A percentile compares a stretch with the other conserved stretches of the same genome.
These are phyloP conservation scores for Teunomyces barrocoloradensis DNA, from an alignment of 805 yeast genomes.

Conservation along the genomic window DNA sequence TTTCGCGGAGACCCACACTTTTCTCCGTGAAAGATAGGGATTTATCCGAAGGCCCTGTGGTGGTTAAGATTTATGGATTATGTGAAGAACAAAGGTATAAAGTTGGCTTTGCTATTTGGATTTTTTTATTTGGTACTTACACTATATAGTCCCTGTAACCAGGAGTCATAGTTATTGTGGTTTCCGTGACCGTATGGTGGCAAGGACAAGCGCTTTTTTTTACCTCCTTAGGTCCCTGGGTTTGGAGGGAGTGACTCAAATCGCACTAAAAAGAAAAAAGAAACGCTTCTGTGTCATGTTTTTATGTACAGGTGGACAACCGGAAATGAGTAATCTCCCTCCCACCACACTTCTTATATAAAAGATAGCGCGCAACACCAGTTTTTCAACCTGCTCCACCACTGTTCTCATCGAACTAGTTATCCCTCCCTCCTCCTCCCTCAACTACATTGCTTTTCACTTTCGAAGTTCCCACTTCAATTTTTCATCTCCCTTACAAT, in stretches of 20 bases:
- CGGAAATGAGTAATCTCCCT: neutral
- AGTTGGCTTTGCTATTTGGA: no score
- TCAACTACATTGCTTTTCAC: neutral
- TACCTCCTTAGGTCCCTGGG: no score
- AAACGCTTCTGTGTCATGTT: neutral
- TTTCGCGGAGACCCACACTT: neutral
- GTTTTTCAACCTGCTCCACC: neutral
- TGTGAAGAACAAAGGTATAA: no score
- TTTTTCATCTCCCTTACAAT: neutral
- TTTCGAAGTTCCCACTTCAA: neutral
- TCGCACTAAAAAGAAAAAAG: neutral
- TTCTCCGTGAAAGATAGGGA: neutral
- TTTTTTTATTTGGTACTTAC: neutral
- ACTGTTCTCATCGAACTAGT: neutral
- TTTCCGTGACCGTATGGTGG: neutral
- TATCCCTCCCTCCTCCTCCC: no score
- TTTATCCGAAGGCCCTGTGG: neutral
- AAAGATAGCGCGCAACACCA: neutral
- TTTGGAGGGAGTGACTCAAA: neutral
- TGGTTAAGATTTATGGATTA: neutral
- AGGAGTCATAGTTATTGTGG: neutral
- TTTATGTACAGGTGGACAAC: slow-evolving; percentile 1
- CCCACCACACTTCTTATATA: slow-evolving; percentile 1
- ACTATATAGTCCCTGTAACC: neutral
- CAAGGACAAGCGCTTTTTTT: neutral